Base-by-base conservation (phyloP, 345 rosid genomes). In the Barbarea vulgaris region DNA sequence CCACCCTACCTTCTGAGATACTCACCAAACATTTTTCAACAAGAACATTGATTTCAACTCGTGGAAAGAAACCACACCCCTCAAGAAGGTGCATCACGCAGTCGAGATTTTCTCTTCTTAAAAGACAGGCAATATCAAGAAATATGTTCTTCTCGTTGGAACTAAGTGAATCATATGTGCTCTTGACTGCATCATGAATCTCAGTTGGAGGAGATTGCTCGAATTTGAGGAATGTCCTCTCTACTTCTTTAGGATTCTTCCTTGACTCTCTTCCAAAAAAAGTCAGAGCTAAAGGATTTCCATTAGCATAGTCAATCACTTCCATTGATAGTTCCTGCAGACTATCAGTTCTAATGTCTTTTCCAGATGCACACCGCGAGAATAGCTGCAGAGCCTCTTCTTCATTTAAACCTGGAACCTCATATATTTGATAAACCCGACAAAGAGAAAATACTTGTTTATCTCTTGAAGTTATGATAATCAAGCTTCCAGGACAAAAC, bases 271-370 rank as follows among this genome's bases (percentile, higher is more conserved):
- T 4, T 4, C 61, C 72, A 15, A 12, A 37, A 24, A 5, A 14
- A 5, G 1, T 14, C 5, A 84, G 73, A 21, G 82, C 80, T 24
- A 80, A 27, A 9, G 82, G 85, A 28, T 76, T 52, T 37, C 72
- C 47, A 67, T 67, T 15, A 15, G 70, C 30, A 50, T 36, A 51
- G 1, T 24, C 50, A 36, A 37, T 37, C 50, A 67, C 71, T 3
- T 31, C 11, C 48, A 2, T 22, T 22, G 60, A 50, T 13, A 21
- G 9, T 33, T 67, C 14, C 18, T 30, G 22, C 7, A 25, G 5
- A 44, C 30, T 18, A 3, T 31, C 19, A 10, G 5, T 9, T 13
- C 11, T 0, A 18, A 12, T 12, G 1, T 48, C 46, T 15, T 66
- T 19, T 18, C 18, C 46, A 50, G 4, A 66, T 48, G 58, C 58